A percentile compares a stretch with the other conserved stretches of the same genome.
These are phyloP conservation scores for Apiospora saccharicola DNA, from an alignment of 2,329 filamentous ascomycete species.

Conservation along the genomic window DNA sequence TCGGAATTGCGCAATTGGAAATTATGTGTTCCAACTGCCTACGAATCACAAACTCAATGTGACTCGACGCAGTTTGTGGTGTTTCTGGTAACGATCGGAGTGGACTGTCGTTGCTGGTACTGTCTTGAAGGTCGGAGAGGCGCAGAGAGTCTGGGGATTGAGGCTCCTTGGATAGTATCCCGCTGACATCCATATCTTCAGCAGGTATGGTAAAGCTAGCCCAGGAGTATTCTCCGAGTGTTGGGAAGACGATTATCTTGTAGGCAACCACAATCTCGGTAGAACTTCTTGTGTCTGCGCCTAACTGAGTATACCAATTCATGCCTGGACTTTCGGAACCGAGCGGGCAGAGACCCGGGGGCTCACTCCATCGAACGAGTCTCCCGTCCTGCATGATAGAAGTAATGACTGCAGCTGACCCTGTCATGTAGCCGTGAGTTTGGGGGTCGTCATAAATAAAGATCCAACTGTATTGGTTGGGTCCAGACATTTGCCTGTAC, in stretches of 20 bases:
- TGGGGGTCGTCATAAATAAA: too few species aligned
- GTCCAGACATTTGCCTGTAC: neutral
- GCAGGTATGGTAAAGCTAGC: neutral
- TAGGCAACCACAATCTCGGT: neutral
- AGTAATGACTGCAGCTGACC: neutral
- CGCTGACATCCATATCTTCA: neutral
- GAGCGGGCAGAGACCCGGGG: too few species aligned
- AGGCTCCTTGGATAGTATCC: neutral
- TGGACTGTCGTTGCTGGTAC: neutral
- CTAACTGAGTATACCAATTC: too few species aligned
- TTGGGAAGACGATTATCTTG: neutral
- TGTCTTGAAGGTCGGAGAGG: neutral
- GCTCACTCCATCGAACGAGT: neutral
- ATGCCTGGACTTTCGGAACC: too few species aligned
- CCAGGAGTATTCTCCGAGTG: neutral
- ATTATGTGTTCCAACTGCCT: slow-evolving; percentile 29
- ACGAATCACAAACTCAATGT: slow-evolving; percentile 21
- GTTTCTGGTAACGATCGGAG: neutral
- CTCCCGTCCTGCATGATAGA: neutral
- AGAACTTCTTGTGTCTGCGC: neutral
- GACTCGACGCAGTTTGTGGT: neutral
- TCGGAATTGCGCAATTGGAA: slow-evolving; percentile 28
- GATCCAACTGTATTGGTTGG: neutral
- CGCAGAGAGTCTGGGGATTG: neutral
- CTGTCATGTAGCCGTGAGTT: too few species aligned